Evolutionary conservation across 306 rosid species (phyloP).

Genomic region (Trichosanthes truncata): DNA sequence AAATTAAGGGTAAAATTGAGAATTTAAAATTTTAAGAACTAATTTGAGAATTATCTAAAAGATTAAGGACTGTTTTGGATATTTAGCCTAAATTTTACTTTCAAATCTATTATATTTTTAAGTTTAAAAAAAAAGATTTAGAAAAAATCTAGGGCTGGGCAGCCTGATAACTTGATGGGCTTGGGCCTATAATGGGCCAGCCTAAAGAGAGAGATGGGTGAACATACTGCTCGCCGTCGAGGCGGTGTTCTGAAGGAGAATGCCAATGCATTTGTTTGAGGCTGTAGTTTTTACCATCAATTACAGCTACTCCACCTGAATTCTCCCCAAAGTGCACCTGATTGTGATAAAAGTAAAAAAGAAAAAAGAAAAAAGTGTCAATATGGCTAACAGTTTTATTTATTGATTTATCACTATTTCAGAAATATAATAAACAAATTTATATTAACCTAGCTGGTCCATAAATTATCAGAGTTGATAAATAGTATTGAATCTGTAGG

Average conservation of each 20-base stretch:
- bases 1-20: too few relatives aligned
- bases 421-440: background rate
- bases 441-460: background rate
- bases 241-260: slow-evolving; percentile 70
- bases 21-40: too few relatives aligned
- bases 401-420: background rate
- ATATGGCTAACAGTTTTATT: background rate
- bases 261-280: slow-evolving; percentile 83
- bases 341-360: background rate
- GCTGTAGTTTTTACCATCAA: slow-evolving; percentile 43
- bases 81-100: background rate
- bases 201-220: slow-evolving; percentile 2
- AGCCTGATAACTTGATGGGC: background rate
- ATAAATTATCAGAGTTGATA: background rate
- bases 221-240: slow-evolving; percentile 49
- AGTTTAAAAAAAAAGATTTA: background rate
- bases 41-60: too few relatives aligned
- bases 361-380: background rate
- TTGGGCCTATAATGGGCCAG: background rate
- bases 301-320: slow-evolving; percentile 29
- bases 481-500: background rate
- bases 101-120: background rate
- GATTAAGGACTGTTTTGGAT: too few relatives aligned
- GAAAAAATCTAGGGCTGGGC: background rate
- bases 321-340: slow-evolving; percentile 48